These are phyloP conservation scores for Mycena sp. DNA, from an alignment of 1,284 basidiomycete species.

Conservation along the genomic window DNA sequence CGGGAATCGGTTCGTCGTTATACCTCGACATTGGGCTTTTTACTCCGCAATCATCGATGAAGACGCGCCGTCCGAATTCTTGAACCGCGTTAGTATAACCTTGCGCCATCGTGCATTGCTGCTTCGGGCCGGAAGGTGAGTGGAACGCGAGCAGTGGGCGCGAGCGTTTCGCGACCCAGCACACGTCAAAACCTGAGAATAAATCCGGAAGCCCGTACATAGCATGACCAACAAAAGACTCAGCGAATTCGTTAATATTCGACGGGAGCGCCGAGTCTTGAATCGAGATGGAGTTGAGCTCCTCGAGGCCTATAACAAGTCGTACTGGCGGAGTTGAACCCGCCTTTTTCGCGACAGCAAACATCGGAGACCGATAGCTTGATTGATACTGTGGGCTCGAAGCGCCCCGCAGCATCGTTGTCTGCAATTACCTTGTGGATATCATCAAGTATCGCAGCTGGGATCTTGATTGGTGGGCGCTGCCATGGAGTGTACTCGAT, in stretches of 20 bases:
- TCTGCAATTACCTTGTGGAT: too few relatives aligned
- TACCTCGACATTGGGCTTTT: constrained; percentile 38
- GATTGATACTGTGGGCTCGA: constrained; percentile 42
- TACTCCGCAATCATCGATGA: constrained; percentile 44
- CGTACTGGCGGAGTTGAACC: constrained; percentile 34
- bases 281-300: constrained; percentile 45
- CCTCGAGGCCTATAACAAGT: constrained; percentile 42
- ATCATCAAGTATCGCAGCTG: too few relatives aligned
- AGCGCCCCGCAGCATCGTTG: too few relatives aligned
- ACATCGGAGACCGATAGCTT: constrained; percentile 43
- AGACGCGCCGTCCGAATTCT: constrained; percentile 40
- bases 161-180: constrained; percentile 26
- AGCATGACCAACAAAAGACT: too few relatives aligned
- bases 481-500: too few relatives aligned
- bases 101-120: constrained; percentile 34
- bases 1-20: constrained; percentile 25
- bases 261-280: too few relatives aligned
- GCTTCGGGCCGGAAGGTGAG: constrained; percentile 31
- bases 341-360: constrained; percentile 46
- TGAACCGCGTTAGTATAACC: constrained; percentile 42
- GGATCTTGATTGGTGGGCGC: too few relatives aligned
- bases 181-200: constrained; percentile 40
- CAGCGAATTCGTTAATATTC: too few relatives aligned
- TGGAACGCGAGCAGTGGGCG: constrained; percentile 40
- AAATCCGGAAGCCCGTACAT: too few relatives aligned